Evolutionary conservation across 768 basidiomycete genomes (phyloP), one percentile per base, ranked within the genome.

Genomic region (Calocera viscosa): DNA sequence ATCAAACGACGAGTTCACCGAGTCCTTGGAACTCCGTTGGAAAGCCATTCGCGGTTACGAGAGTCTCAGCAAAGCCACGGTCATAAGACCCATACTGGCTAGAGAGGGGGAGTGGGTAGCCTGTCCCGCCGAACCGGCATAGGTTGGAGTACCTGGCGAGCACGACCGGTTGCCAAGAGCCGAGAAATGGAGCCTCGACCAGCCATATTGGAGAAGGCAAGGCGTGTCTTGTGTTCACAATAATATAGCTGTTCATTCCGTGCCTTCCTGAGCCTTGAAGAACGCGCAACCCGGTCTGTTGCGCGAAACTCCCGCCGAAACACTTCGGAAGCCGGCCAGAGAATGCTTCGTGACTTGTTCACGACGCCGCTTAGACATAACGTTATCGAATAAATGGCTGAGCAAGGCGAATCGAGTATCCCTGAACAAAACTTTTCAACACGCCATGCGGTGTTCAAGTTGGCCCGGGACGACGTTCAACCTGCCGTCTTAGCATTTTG

Each of bases 281-380:
- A 60, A 28, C 53, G 53, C 30, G 53, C 53, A 60, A 60, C 14
- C 53, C 14, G 30, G 8, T 7, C 2, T 2, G 26, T 60, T 11
- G 26, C 53, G 53, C 26, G 16, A 10, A 3, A 16, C 10, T 2
- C 2, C 14, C 14, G 26, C 24, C 30, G 53, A 60, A 19, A 60
- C 53, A 26, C 30, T 60, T 60, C 53, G 53, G 53, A 60, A 2
- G 53, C 53, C 53, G 53, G 53, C 53, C 53, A 32, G 10, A 32
- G 53, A 60, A 60, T 60, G 53, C 26, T 28, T 19, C 14, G 43
- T 19, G 19, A 17, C 5, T 47, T 24, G 16, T 24, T 47, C 43
- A 19, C 24, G 3, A 5, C 19, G 19, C 24, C 19, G 43, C 19
- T 8, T 17, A 47, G 8, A 47, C 43, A 47, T 47, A 19, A 5